Conservation (phyloP, 768 basidiomycete species). For the Grammothele lineata region DNA sequence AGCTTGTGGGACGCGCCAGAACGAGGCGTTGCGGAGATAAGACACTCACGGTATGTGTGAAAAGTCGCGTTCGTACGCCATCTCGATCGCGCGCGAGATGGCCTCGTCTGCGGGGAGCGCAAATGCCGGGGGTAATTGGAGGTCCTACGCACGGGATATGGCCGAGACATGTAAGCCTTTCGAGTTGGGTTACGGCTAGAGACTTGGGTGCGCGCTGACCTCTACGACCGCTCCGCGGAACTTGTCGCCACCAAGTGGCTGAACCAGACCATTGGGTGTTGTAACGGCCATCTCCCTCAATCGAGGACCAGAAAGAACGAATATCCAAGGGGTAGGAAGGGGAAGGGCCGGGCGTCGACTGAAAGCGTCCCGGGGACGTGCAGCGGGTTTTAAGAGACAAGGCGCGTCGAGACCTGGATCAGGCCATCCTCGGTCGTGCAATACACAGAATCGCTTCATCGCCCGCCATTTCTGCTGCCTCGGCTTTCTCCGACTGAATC, state of each 20-base stretch:
- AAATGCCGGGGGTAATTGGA: constrained; percentile 86
- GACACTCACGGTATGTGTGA: constrained; percentile 80
- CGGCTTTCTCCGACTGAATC: background rate
- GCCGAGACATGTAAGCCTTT: too few relatives aligned
- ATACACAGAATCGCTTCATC: background rate
- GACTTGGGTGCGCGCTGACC: constrained; percentile 35
- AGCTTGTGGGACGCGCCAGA: too few relatives aligned
- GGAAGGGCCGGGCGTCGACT: too few relatives aligned
- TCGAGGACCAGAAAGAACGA: too few relatives aligned
- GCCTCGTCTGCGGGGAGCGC: constrained; percentile 67
- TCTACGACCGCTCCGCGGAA: constrained; percentile 91
- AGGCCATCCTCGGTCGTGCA: constrained; percentile 14
- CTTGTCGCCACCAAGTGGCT: constrained; percentile 36
- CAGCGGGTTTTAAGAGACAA: too few relatives aligned
- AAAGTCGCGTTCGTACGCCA: constrained; percentile 92
- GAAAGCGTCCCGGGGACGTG: too few relatives aligned
- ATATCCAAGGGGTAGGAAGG: too few relatives aligned
- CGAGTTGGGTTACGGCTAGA: too few relatives aligned
- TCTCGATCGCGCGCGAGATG: constrained; percentile 73
- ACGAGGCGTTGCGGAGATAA: too few relatives aligned
- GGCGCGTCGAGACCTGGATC: too few relatives aligned
- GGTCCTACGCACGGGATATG: too few relatives aligned
- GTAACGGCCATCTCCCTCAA: too few relatives aligned
- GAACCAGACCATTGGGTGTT: background rate
- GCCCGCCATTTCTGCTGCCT: background rate